A percentile compares a stretch with the other conserved stretches of the same genome.
phyloP scores from a whole-genome alignment of 305 asterid species.

The Fraxinus angustifolia region DNA sequence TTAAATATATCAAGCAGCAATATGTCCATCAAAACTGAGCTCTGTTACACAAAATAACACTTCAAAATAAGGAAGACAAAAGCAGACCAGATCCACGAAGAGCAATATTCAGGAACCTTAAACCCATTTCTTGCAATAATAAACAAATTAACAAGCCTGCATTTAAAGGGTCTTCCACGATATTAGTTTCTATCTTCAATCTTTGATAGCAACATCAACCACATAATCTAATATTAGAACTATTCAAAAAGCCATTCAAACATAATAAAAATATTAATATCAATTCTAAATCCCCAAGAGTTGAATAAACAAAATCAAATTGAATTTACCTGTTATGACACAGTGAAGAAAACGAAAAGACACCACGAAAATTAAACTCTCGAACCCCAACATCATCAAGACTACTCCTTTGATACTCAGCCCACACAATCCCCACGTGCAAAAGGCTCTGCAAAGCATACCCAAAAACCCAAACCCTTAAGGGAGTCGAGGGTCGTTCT shows the following conservation, averaged over 20 bases:
- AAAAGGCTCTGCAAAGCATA: conserved; percentile 78
- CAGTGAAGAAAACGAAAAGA: conserved; percentile 35
- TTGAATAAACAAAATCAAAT: conserved; percentile 9
- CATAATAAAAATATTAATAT: neutral
- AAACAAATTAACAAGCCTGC: conserved; percentile 28
- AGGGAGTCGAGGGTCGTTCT: conserved; percentile 65
- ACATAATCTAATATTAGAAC: conserved; percentile 6
- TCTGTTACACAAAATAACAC: neutral
- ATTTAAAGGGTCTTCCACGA: conserved; percentile 11
- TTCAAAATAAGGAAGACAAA: neutral
- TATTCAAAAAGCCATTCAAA: conserved; percentile 4
- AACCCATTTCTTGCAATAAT: conserved; percentile 1
- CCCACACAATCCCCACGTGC: conserved; percentile 71
- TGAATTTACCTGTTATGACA: conserved; percentile 42
- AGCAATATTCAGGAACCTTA: neutral
- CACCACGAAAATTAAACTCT: conserved; percentile 28
- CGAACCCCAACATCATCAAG: conserved; percentile 30
- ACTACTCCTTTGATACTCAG: conserved; percentile 43
- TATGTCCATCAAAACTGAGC: neutral
- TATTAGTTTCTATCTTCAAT: conserved; percentile 21
- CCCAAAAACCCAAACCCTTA: conserved; percentile 71
- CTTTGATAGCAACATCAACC: conserved; percentile 15
- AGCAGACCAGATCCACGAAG: neutral
- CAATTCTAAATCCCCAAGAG: neutral
- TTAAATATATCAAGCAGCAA: neutral